phyloP scores from a whole-genome alignment of 2,329 filamentous ascomycete species.

The Aureobasidium leucospermi region DNA sequence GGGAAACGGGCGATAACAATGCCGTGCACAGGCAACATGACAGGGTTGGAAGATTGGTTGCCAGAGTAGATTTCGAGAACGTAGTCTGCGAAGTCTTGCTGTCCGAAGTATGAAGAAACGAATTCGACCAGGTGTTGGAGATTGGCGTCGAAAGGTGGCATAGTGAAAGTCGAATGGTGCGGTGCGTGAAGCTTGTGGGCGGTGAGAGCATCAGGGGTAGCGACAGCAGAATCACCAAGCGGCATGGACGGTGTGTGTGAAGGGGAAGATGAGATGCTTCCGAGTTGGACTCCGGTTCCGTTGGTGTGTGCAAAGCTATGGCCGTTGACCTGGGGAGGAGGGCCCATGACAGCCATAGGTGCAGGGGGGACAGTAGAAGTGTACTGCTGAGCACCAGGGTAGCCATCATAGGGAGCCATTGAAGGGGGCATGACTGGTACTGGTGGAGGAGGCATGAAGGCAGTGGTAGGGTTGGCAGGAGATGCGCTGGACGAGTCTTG shows the following conservation, averaged over 20 bases:
- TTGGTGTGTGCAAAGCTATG: not conserved
- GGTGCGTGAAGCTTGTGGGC: slow-evolving; percentile 16
- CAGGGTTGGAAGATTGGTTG: not conserved
- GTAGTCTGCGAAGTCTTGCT: slow-evolving; percentile 16
- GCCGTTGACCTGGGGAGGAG: not conserved
- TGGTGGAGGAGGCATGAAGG: not conserved
- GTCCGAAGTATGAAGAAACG: slow-evolving; percentile 13
- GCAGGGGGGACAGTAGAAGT: not conserved
- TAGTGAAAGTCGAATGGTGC: slow-evolving; percentile 23
- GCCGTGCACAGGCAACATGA: slow-evolving; percentile 14
- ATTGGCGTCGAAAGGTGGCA: slow-evolving; percentile 14
- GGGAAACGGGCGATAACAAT: slow-evolving; percentile 15
- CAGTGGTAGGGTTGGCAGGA: slow-evolving; percentile 16
- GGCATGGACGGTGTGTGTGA: not conserved
- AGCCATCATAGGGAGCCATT: not conserved
- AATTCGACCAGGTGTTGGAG: slow-evolving; percentile 11
- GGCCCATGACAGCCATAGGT: not conserved
- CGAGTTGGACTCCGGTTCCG: not conserved
- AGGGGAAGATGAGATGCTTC: not conserved
- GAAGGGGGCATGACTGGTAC: not conserved
- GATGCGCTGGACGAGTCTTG: slow-evolving; percentile 29
- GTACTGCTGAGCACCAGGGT: not conserved
- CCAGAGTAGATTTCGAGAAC: slow-evolving; percentile 12
- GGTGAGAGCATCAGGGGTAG: not conserved
- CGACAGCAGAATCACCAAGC: not conserved